These are phyloP conservation scores for Heracleum sosnowskyi DNA, from an alignment of 129 eudicot species.

Conservation along the genomic window DNA sequence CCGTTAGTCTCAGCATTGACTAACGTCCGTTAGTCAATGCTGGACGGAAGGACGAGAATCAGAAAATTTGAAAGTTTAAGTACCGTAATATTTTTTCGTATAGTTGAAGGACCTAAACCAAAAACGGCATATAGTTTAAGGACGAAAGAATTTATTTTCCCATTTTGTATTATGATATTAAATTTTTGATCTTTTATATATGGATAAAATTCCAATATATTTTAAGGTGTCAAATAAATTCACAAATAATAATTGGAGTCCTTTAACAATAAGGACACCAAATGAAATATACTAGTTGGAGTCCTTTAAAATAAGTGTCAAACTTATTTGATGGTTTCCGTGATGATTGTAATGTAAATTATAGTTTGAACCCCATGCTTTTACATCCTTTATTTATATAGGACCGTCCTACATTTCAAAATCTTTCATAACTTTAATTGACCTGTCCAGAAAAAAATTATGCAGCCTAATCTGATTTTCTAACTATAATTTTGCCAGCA, in stretches of 20 bases:
- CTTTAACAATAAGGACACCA: neutral
- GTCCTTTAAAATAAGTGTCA: no score
- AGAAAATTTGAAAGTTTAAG: no score
- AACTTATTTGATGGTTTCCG: neutral
- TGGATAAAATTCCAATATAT: neutral
- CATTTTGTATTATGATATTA: neutral
- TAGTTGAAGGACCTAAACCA: no score
- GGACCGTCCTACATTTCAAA: neutral
- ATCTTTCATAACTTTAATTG: no score
- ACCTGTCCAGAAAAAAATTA: neutral
- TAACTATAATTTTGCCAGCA: neutral
- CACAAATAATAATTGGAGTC: neutral
- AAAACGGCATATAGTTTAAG: no score
- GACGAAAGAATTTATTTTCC: no score
- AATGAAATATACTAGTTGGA: neutral
- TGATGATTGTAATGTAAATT: neutral
- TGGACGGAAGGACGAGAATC: no score
- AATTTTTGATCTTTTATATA: neutral
- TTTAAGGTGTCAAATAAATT: neutral
- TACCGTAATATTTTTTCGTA: no score
- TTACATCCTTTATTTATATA: neutral
- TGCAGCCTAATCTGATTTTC: neutral
- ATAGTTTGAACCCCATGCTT: neutral
- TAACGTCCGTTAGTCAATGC: no score
- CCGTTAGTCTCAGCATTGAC: no score